These are phyloP conservation scores for Periconia macrospinosa DNA, from an alignment of 2,329 filamentous ascomycete species.

Conservation along the genomic window DNA sequence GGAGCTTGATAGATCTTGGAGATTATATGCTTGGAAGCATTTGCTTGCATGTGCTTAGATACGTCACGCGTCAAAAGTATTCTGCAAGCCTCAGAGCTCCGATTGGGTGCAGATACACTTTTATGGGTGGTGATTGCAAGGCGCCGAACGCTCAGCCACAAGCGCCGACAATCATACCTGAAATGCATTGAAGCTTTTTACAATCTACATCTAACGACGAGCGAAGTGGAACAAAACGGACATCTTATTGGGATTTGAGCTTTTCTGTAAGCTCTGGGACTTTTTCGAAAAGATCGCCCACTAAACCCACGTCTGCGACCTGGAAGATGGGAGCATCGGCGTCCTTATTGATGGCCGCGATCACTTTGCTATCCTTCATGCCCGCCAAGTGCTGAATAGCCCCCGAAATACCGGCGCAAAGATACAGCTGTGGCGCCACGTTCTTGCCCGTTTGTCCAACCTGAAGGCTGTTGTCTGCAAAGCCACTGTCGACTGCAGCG, in stretches of 20 bases:
- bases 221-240: not conserved
- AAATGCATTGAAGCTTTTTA: slow-evolving; percentile 17
- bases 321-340: slow-evolving; percentile 97
- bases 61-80: not conserved
- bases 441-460: slow-evolving; percentile 99
- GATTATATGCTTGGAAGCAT: not conserved
- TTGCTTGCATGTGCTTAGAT: not conserved
- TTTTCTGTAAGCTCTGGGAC: slow-evolving; percentile 96
- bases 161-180: not conserved
- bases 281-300: slow-evolving; percentile 93
- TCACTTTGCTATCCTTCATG: slow-evolving; percentile 99
- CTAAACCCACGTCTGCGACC: slow-evolving; percentile 91
- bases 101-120: slow-evolving; percentile 2
- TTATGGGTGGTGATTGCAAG: not conserved
- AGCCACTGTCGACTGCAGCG: slow-evolving; percentile 94
- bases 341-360: slow-evolving; percentile 98
- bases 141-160: not conserved
- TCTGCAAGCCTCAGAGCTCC: not conserved
- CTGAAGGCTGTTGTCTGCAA: slow-evolving; percentile 97
- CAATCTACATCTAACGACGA: slow-evolving; percentile 13
- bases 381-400: slow-evolving; percentile 97
- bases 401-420: slow-evolving; percentile 93
- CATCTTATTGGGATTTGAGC: slow-evolving; percentile 60
- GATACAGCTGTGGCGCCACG: slow-evolving; percentile 91
- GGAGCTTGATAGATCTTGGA: too few species aligned